Conservation (phyloP, 257 asterid genomes). For the Nicotiana benthamiana region DNA sequence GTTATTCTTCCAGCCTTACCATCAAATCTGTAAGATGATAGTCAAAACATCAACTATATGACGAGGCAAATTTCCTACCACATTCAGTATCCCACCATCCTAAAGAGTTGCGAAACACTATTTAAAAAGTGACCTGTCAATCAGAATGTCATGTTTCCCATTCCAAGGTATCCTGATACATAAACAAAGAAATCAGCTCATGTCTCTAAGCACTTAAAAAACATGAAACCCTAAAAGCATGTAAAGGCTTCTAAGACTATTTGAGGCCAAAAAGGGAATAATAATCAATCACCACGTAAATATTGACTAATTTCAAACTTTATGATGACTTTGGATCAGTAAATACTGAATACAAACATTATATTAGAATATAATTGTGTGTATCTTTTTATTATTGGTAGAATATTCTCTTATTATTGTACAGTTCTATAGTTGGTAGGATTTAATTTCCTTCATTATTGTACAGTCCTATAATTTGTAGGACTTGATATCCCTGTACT, state of each 20-base stretch:
- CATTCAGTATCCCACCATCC: not conserved
- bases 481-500: no score
- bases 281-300: not conserved
- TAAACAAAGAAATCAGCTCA: not conserved
- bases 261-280: not conserved
- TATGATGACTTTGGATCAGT: not conserved
- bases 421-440: no score
- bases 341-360: not conserved
- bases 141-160: conserved; percentile 85
- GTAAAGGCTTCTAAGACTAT: not conserved
- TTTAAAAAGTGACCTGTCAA: conserved; percentile 60
- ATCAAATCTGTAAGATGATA: conserved; percentile 63
- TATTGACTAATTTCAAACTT: not conserved
- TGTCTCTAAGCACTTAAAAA: not conserved
- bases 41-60: conserved; percentile 5
- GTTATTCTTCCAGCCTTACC: no score
- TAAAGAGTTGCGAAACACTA: not conserved
- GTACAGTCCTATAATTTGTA: no score
- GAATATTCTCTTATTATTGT: no score
- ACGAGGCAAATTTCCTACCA: not conserved
- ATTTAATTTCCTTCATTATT: no score
- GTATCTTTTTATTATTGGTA: no score
- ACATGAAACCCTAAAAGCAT: not conserved
- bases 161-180: conserved; percentile 96
- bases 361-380: no score